Evolutionary conservation across 2,329 filamentous ascomycete genomes (phyloP).

Genomic region (Pochonia chlamydosporia): DNA sequence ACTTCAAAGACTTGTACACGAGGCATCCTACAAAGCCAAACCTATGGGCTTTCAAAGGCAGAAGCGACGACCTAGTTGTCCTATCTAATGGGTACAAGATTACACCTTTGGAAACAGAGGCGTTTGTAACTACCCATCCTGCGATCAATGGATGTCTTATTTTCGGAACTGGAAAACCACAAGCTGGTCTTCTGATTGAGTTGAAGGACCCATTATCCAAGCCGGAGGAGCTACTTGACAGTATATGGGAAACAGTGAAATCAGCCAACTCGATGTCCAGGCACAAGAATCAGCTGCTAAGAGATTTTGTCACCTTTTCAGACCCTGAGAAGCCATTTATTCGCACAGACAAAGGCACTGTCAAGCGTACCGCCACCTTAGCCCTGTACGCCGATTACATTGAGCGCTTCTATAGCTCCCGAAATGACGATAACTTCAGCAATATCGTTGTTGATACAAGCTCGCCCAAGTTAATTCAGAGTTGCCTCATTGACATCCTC

Average conservation of each 20-base stretch:
- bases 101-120: slow-evolving; percentile 22
- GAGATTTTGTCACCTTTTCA: slow-evolving; percentile 34
- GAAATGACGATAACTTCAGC: slow-evolving; percentile 9
- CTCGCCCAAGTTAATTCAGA: slow-evolving; percentile 17
- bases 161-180: slow-evolving; percentile 19
- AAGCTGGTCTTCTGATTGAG: slow-evolving; percentile 22
- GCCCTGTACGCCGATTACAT: slow-evolving; percentile 39
- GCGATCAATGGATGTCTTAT: slow-evolving; percentile 20
- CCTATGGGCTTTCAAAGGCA: slow-evolving; percentile 23
- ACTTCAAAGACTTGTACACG: slow-evolving; percentile 24
- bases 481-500: slow-evolving; percentile 14
- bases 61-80: slow-evolving; percentile 24
- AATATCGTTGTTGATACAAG: slow-evolving; percentile 14
- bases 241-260: slow-evolving; percentile 38
- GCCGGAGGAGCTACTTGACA: slow-evolving; percentile 27
- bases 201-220: slow-evolving; percentile 16
- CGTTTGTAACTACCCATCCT: slow-evolving; percentile 18
- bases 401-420: slow-evolving; percentile 34
- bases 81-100: slow-evolving; percentile 27
- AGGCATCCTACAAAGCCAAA: slow-evolving; percentile 20
- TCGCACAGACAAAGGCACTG: slow-evolving; percentile 38
- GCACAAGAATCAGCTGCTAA: slow-evolving; percentile 35
- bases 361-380: slow-evolving; percentile 34
- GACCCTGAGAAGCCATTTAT: slow-evolving; percentile 36
- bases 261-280: slow-evolving; percentile 33